Conservation (phyloP, 305 asterid genomes). For the Andrographis paniculata region DNA sequence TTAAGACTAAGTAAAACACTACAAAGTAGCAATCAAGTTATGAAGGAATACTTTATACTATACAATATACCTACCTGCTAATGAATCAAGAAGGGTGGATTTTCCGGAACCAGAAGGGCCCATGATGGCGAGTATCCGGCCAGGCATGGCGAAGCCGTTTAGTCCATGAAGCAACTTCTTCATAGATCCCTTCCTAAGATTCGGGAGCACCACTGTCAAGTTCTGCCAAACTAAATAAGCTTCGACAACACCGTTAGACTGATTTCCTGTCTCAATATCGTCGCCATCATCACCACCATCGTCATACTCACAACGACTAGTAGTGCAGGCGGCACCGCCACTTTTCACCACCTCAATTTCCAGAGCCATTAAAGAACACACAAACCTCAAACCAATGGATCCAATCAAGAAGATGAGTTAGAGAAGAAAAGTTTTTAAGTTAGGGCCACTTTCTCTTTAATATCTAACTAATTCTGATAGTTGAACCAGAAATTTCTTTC, state of each 20-base stretch:
- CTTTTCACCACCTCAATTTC: neutral
- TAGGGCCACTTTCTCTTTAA: too few relatives aligned
- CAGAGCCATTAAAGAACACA: neutral
- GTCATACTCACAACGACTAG: neutral
- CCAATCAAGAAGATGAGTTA: too few relatives aligned
- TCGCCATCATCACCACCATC: neutral
- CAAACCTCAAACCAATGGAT: too few relatives aligned
- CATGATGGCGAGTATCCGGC: conserved; percentile 35
- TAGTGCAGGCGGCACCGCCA: neutral
- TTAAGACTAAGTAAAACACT: too few relatives aligned
- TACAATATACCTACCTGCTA: neutral
- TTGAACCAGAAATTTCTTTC: too few relatives aligned
- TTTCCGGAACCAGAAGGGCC: conserved; percentile 3
- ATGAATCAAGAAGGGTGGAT: conserved; percentile 5
- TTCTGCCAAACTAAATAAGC: conserved; percentile 66
- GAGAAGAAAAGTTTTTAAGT: neutral
- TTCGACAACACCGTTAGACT: neutral
- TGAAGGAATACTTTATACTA: neutral
- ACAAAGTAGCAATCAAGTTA: too few relatives aligned
- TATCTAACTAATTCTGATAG: too few relatives aligned
- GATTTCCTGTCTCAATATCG: neutral
- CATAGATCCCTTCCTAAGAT: conserved; percentile 59
- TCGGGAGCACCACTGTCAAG: conserved; percentile 54
- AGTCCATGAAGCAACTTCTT: conserved; percentile 61
- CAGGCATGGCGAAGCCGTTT: conserved; percentile 69